Conservation (phyloP, 805 yeast genomes). For the Priceomyces melissophilus region DNA sequence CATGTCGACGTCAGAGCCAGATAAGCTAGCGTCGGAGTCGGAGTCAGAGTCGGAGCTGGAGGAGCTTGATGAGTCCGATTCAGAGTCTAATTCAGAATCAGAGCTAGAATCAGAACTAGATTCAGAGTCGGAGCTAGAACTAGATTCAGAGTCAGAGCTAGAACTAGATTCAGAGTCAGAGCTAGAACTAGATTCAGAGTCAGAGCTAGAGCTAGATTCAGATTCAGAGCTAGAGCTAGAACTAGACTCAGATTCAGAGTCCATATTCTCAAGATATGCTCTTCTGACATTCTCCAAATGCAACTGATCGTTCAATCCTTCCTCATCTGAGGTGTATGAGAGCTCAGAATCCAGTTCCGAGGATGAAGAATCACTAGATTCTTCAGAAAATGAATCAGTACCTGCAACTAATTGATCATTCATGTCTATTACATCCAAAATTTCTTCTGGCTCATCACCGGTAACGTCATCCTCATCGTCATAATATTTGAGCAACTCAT, state of each 20-base stretch:
- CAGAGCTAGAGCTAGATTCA: constrained; percentile 3
- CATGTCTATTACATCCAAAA: constrained; percentile 33
- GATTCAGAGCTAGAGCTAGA: not conserved
- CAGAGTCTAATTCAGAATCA: constrained; percentile 15
- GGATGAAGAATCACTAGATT: not conserved
- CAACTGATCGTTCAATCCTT: constrained; percentile 28
- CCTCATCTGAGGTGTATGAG: constrained; percentile 27
- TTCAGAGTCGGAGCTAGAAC: constrained; percentile 15
- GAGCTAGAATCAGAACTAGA: constrained; percentile 13
- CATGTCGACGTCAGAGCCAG: constrained; percentile 13
- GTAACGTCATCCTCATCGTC: constrained; percentile 22
- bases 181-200: constrained; percentile 7
- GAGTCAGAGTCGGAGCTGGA: constrained; percentile 19
- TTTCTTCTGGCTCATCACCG: constrained; percentile 25
- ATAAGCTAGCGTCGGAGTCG: constrained; percentile 16
- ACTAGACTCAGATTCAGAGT: constrained; percentile 1
- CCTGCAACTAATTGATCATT: constrained; percentile 35
- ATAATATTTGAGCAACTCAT: constrained; percentile 25
- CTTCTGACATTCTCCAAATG: constrained; percentile 36
- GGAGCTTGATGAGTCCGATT: constrained; percentile 12
- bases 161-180: constrained; percentile 7
- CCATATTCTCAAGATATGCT: constrained; percentile 31
- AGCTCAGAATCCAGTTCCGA: constrained; percentile 16
- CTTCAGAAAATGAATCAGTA: constrained; percentile 18
- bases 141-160: constrained; percentile 7